Base-by-base conservation (phyloP, 768 basidiomycete genomes). In the Tricholoma sp. region DNA sequence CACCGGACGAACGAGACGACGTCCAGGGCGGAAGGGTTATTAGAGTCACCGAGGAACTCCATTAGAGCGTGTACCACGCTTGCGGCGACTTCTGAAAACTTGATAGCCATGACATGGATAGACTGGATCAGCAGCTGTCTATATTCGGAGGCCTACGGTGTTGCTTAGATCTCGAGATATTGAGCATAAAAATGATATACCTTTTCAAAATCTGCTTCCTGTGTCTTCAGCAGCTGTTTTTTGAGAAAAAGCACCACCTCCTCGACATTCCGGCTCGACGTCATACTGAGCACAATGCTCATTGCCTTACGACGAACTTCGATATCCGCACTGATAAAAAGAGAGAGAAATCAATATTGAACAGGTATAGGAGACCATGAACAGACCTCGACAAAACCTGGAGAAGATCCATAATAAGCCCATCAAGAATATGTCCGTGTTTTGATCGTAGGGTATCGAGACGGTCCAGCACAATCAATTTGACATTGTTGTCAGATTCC, bases 401-500 rank as follows among this genome's bases (percentile, higher is more conserved):
- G 16, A 99, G 80, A 43, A 99, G 83, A 64, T 99, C 97, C 91
- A 97, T 95, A 60, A 94, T 94, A 52, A 98, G 82, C 11, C 85
- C 81, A 66, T 98, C 94, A 39, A 98, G 76, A 35, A 98, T 85
- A 64, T 85, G 85, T 16, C 91, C 94, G 70, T 98, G 94, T 66
- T 87, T 91, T 4, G 84, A 77, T 45, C 91, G 83, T 19, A 99
- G 78, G 32, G 72, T 74, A 55, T 98, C 91, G 34, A 99, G 81
- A 46, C 97, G 86, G 67, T 96, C 91, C 22, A 99, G 80, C 16
- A 98, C 96, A 58, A 98, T 98, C 46, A 98, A 82, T 72, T 98
- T 98, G 71, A 98, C 96, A 64, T 99, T 99, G 74, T 98, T 99
- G 75, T 98, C 96, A 1, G 94, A 93, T 72, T 98, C 96, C 74